Conservation (phyloP, 164 flowering plant genomes). For the Dillenia turbinata region DNA sequence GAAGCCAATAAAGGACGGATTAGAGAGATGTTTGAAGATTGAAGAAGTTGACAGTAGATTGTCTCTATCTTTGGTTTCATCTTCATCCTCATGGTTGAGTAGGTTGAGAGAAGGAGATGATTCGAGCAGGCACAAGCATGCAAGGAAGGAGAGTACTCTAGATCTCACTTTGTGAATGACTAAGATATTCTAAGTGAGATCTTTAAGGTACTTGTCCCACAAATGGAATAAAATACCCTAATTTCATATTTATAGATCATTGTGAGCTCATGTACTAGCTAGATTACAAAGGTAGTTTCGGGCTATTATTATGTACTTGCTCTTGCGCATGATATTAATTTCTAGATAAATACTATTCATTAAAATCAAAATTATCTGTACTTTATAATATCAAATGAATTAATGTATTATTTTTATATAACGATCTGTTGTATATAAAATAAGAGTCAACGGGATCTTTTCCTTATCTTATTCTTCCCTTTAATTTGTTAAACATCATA, state of each 20-base stretch:
- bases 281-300: neutral
- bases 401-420: too few species aligned
- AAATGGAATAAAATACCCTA: neutral
- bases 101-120: constrained; percentile 28
- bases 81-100: constrained; percentile 22
- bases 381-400: too few species aligned
- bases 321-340: too few species aligned
- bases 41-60: constrained; percentile 27
- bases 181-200: constrained; percentile 69
- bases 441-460: too few species aligned
- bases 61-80: constrained; percentile 39
- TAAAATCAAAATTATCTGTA: too few species aligned
- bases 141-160: constrained; percentile 57
- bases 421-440: too few species aligned
- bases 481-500: too few species aligned
- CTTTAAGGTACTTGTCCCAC: constrained; percentile 54
- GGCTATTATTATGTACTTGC: too few species aligned
- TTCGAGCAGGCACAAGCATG: constrained; percentile 12
- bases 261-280: constrained; percentile 9
- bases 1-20: constrained; percentile 7
- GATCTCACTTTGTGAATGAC: constrained; percentile 84
- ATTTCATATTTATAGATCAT: neutral
- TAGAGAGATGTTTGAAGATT: constrained; percentile 11
- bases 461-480: too few species aligned
- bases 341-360: too few species aligned